phyloP scores from a whole-genome alignment of 169 alveolate species.

The Cystoisospora suis region DNA sequence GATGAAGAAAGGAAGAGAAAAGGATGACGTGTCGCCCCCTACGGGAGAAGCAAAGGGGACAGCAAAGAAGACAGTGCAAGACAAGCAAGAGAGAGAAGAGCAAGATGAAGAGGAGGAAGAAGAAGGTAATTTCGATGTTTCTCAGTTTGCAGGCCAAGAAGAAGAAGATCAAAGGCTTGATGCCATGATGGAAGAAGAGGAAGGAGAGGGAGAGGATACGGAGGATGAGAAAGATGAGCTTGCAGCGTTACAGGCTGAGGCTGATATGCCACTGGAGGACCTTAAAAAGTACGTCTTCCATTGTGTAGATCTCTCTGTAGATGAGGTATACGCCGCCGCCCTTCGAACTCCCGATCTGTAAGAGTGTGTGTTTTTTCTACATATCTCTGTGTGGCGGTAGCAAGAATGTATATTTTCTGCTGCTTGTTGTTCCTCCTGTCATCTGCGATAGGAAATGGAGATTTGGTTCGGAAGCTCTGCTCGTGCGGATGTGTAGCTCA shows the following conservation, averaged over 20 bases:
- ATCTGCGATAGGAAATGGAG: no score
- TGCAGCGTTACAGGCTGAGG: background rate
- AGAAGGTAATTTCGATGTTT: background rate
- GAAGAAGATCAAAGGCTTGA: slow-evolving; percentile 7
- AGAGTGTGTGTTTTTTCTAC: no score
- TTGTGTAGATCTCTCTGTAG: no score
- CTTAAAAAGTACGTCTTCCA: background rate
- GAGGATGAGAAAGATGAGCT: background rate
- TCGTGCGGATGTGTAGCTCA: no score
- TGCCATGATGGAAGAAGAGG: background rate
- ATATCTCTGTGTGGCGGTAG: no score
- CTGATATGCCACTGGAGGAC: slow-evolving; percentile 23
- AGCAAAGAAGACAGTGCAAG: background rate
- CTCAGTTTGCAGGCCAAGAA: slow-evolving; percentile 16
- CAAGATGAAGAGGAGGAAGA: background rate
- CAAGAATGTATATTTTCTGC: no score
- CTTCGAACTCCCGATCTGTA: no score
- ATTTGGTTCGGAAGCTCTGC: no score
- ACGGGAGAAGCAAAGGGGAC: background rate
- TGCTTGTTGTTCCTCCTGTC: no score
- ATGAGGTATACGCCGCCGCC: no score
- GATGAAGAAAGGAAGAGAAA: background rate
- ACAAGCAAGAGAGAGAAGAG: background rate
- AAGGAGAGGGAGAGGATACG: background rate
- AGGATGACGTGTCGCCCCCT: no score